Conservation (phyloP, 768 basidiomycete genomes). For the Gymnopilus dilepis region DNA sequence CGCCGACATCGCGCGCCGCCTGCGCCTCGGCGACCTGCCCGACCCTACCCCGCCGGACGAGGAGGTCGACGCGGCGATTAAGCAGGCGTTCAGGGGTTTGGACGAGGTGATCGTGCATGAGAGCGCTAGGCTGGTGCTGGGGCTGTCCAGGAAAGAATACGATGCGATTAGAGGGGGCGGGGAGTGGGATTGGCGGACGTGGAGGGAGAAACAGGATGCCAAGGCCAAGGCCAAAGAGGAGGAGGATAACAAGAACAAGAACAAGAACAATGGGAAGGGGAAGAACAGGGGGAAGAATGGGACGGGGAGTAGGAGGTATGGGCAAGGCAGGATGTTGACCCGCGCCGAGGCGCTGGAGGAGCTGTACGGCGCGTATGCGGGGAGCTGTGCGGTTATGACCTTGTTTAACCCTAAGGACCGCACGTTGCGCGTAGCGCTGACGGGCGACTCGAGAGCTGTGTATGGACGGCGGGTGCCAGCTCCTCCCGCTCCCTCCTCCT, state of each 20-base stretch:
- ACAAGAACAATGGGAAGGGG: neutral
- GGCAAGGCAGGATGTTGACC: too few species aligned
- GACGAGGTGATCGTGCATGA: slow-evolving; percentile 49
- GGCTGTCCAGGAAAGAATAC: slow-evolving; percentile 12
- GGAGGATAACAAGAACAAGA: too few species aligned
- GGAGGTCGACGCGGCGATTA: slow-evolving; percentile 42
- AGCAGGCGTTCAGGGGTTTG: slow-evolving; percentile 40
- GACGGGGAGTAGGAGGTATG: too few species aligned
- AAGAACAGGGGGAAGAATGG: too few species aligned
- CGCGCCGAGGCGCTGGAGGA: neutral
- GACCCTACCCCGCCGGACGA: slow-evolving; percentile 30
- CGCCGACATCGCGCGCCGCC: too few species aligned
- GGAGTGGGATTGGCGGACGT: too few species aligned
- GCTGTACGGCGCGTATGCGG: slow-evolving; percentile 25
- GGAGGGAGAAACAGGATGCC: too few species aligned
- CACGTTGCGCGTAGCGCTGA: slow-evolving; percentile 46
- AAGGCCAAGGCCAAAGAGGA: too few species aligned
- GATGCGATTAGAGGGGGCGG: slow-evolving; percentile 6
- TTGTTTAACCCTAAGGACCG: slow-evolving; percentile 47
- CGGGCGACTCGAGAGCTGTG: slow-evolving; percentile 55
- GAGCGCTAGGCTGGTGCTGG: slow-evolving; percentile 32
- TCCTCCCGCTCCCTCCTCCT: neutral
- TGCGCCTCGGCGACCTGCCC: slow-evolving; percentile 11
- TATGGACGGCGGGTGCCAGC: slow-evolving; percentile 49
- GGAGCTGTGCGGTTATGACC: slow-evolving; percentile 50